phyloP scores from a whole-genome alignment of 306 rosid species.

The Arachis hypogaea region DNA sequence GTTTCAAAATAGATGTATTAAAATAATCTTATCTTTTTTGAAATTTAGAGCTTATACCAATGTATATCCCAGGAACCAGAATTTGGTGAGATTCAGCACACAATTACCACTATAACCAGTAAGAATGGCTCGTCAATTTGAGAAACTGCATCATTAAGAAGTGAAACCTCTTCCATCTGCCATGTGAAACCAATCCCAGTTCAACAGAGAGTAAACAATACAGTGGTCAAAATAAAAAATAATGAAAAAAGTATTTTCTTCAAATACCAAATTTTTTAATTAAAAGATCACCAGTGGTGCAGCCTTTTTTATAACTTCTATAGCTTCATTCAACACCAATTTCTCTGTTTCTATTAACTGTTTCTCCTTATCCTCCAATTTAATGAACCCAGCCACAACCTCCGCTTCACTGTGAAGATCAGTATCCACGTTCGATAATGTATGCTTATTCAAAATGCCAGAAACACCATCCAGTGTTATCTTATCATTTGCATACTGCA shows the following conservation, averaged over 20 bases:
- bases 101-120: conserved; percentile 99
- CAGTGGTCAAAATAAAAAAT: conserved; percentile 39
- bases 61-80: conserved; percentile 97
- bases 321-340: conserved; percentile 68
- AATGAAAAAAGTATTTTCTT: conserved; percentile 45
- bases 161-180: conserved; percentile 99
- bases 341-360: conserved; percentile 70
- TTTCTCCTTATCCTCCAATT: conserved; percentile 78
- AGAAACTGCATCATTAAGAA: conserved; percentile 85
- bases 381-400: conserved; percentile 72
- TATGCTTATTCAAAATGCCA: conserved; percentile 29
- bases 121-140: conserved; percentile 96
- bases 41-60: conserved; percentile 99
- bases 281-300: conserved; percentile 99
- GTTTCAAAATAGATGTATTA: conserved; percentile 39
- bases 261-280: conserved; percentile 76
- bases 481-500: conserved; percentile 40
- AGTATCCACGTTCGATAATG: conserved; percentile 40
- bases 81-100: conserved; percentile 98
- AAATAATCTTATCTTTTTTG: conserved; percentile 56
- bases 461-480: conserved; percentile 33
- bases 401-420: conserved; percentile 44
- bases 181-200: conserved; percentile 55
- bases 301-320: conserved; percentile 80
- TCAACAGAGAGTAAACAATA: conserved; percentile 43